Evolutionary conservation across 2,329 filamentous ascomycete genomes (phyloP).

Genomic region (Ascochyta fabae): DNA sequence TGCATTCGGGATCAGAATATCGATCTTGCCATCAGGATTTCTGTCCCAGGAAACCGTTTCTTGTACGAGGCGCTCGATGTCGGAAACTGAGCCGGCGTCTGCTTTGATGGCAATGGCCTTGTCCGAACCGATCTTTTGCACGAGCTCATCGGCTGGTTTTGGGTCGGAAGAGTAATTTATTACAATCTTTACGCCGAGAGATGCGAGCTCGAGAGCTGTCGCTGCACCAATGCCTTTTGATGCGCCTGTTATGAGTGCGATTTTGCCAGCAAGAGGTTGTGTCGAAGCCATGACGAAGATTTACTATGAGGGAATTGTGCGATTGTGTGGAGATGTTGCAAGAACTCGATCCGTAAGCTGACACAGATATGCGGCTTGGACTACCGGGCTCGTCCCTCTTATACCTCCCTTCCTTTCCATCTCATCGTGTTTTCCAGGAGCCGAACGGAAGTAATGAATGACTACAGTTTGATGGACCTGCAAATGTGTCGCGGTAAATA

Average conservation of each 20-base stretch:
- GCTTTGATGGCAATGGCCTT: slow-evolving; percentile 63
- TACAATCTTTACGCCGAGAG: slow-evolving; percentile 53
- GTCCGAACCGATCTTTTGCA: slow-evolving; percentile 55
- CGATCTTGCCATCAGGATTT: slow-evolving; percentile 56
- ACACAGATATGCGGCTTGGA: too few species aligned
- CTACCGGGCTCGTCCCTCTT: too few species aligned
- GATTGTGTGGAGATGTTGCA: background rate
- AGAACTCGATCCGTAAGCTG: background rate
- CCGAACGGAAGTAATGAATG: too few species aligned
- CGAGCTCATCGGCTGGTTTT: slow-evolving; percentile 61
- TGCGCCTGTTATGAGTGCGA: slow-evolving; percentile 40
- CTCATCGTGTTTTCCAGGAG: too few species aligned
- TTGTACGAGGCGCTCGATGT: slow-evolving; percentile 56
- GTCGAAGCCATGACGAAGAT: background rate
- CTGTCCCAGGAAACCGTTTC: slow-evolving; percentile 14
- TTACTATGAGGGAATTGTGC: background rate
- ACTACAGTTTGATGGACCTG: too few species aligned
- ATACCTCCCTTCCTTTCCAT: too few species aligned
- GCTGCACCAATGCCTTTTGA: slow-evolving; percentile 41
- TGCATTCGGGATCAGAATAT: slow-evolving; percentile 65
- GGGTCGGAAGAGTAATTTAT: slow-evolving; percentile 65
- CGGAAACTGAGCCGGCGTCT: slow-evolving; percentile 57
- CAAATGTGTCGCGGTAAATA: too few species aligned
- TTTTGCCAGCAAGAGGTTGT: slow-evolving; percentile 29
- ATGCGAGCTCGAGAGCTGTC: slow-evolving; percentile 48